Base-by-base conservation (phyloP, 768 basidiomycete species). In the Cystofilobasidium bisporidii region DNA sequence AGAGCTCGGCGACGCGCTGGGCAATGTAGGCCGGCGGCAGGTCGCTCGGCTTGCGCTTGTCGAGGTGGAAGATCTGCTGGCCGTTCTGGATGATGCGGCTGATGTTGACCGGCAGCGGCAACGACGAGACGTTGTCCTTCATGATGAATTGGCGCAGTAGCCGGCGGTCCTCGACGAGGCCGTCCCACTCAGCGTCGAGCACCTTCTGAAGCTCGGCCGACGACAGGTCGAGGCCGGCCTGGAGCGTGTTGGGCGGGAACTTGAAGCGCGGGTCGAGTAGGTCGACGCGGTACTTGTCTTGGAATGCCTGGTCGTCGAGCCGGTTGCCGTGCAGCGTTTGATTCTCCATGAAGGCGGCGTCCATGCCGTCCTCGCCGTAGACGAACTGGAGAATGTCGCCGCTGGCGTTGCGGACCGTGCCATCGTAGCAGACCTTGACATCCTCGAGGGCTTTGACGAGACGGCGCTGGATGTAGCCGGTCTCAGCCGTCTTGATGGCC, bases 311-410 rank as follows among this genome's bases (percentile, higher is more conserved):
- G 77, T 96, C 78, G 72, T 83, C 88, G 69, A 96, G 80, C 28
- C 84, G 86, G 71, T 91, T 92, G 0, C 89, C 91, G 72, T 94
- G 91, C 63, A 97, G 86, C 62, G 83, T 87, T 78, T 99, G 96
- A 71, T 87, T 88, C 80, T 99, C 96, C 76, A 99, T 96, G 77
- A 86, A 93, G 0, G 91, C 91, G 68, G 90, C 96, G 74, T 99
- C 96, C 89, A 98, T 97, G 50, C 96, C 96, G 74, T 99, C 96
- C 76, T 99, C 96, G 36, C 96, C 96, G 71, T 99, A 99, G 28
- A 91, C 82, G 77, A 97, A 97, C 75, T 98, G 93, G 32, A 99
- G 83, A 43, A 99, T 84, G 77, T 98, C 93, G 18, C 94, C 94
- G 3, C 94, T 82, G 3, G 96, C 98, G 75, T 99, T 99, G 63